phyloP scores from a whole-genome alignment of 768 basidiomycete genomes.

The Mycena rosella region DNA sequence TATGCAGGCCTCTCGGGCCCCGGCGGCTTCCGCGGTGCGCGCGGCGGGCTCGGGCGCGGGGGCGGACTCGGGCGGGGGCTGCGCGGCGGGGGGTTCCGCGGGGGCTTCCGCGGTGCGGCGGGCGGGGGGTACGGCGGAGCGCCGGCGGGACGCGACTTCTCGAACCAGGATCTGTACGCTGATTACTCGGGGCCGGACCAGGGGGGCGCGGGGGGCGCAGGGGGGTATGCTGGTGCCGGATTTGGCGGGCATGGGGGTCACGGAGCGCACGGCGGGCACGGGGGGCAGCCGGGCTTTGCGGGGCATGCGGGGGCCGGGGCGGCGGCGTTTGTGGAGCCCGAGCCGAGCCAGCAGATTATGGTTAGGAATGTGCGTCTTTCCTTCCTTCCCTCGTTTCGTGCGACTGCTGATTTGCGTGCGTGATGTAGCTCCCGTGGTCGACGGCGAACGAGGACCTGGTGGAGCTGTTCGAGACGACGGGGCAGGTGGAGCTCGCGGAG shows the following conservation, averaged over 20 bases:
- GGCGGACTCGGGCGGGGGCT: slow-evolving; percentile 49
- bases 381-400: background rate
- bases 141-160: slow-evolving; percentile 84
- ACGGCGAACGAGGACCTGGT: slow-evolving; percentile 99
- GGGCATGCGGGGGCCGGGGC: slow-evolving; percentile 45
- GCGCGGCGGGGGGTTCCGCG: slow-evolving; percentile 56
- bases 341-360: slow-evolving; percentile 97
- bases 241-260: slow-evolving; percentile 51
- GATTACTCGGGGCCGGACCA: slow-evolving; percentile 94
- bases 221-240: slow-evolving; percentile 46
- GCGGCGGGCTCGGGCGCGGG: slow-evolving; percentile 65
- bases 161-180: slow-evolving; percentile 90
- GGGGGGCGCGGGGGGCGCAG: slow-evolving; percentile 55
- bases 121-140: slow-evolving; percentile 58
- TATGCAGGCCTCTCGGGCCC: slow-evolving; percentile 87
- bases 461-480: slow-evolving; percentile 98
- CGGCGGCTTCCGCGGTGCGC: slow-evolving; percentile 66
- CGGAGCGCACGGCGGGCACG: slow-evolving; percentile 49
- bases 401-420: slow-evolving; percentile 14
- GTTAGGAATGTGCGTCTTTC: slow-evolving; percentile 91
- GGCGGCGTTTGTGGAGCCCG: slow-evolving; percentile 66
- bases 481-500: slow-evolving; percentile 94
- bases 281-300: slow-evolving; percentile 48
- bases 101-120: slow-evolving; percentile 50
- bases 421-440: slow-evolving; percentile 91